phyloP scores from a whole-genome alignment of 371 early-diverging fungal genomes.

The Phascolomyces articulosus region DNA sequence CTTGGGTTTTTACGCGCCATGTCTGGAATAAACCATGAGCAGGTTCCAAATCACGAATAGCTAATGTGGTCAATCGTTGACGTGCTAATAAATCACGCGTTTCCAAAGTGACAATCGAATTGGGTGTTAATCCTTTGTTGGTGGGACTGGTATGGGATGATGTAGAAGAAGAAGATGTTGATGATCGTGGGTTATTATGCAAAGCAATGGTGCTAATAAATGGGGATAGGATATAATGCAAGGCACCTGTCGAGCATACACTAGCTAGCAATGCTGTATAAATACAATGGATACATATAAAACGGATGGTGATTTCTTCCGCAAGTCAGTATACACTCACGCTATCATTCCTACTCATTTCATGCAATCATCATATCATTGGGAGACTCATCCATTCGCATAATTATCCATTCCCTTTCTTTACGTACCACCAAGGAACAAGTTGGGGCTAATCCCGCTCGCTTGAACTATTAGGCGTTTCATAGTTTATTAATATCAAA shows the following conservation, averaged over 20 bases:
- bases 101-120: constrained; percentile 41
- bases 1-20: constrained; percentile 32
- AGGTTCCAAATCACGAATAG: constrained; percentile 33
- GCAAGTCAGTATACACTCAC: constrained; percentile 3
- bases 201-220: constrained; percentile 41
- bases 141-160: not conserved
- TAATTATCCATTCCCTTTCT: not conserved
- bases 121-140: constrained; percentile 32
- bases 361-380: too few species aligned
- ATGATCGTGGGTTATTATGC: constrained; percentile 12
- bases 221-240: constrained; percentile 46
- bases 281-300: constrained; percentile 25
- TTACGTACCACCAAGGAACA: constrained; percentile 11
- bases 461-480: constrained; percentile 26
- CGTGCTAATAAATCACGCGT: constrained; percentile 44
- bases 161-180: not conserved
- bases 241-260: constrained; percentile 48
- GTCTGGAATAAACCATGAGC: constrained; percentile 31
- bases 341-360: not conserved
- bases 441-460: constrained; percentile 7
- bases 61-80: constrained; percentile 29
- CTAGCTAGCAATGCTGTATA: constrained; percentile 45
- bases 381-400: too few species aligned
- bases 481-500: constrained; percentile 1
- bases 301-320: constrained; percentile 38